These are phyloP conservation scores for Penicillium cinerascens DNA, from an alignment of 495 filamentous ascomycete species.

Conservation along the genomic window DNA sequence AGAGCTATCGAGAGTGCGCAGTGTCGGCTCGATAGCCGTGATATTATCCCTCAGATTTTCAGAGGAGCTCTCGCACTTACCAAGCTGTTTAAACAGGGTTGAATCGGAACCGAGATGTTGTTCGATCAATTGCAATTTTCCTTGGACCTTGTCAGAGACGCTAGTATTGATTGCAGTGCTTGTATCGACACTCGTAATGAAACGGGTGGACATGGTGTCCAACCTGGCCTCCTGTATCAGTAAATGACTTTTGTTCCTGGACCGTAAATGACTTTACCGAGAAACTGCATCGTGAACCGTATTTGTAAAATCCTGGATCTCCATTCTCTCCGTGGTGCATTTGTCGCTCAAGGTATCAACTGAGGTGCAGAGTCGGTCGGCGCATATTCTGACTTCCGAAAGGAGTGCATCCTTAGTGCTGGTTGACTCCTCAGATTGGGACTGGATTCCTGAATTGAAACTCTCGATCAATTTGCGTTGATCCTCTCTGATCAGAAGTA, in stretches of 20 bases:
- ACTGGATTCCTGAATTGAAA: slow-evolving; percentile 15
- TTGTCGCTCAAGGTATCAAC: slow-evolving; percentile 18
- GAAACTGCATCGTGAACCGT: slow-evolving; percentile 13
- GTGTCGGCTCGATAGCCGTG: slow-evolving; percentile 11
- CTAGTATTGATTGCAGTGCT: slow-evolving; percentile 14
- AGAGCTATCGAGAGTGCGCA: slow-evolving; percentile 16
- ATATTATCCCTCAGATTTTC: slow-evolving; percentile 17
- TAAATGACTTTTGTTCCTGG: neutral
- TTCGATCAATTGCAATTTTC: slow-evolving; percentile 19
- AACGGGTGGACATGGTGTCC: slow-evolving; percentile 11
- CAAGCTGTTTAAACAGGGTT: slow-evolving; percentile 22
- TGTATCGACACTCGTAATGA: slow-evolving; percentile 13
- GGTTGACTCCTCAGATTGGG: slow-evolving; percentile 5
- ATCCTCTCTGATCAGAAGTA: slow-evolving; percentile 22
- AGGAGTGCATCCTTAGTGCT: slow-evolving; percentile 13
- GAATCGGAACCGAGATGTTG: slow-evolving; percentile 21
- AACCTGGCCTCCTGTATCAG: slow-evolving; percentile 11
- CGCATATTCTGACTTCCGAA: slow-evolving; percentile 4
- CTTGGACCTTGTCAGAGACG: slow-evolving; percentile 14
- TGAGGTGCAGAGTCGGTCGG: slow-evolving; percentile 18
- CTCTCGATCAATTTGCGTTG: slow-evolving; percentile 25
- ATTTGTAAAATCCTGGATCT: slow-evolving; percentile 19
- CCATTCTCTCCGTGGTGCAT: slow-evolving; percentile 11
- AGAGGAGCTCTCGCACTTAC: slow-evolving; percentile 9
- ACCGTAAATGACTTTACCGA: slow-evolving; percentile 19